These are phyloP conservation scores for Pleurotus ostreatus DNA, from an alignment of 768 basidiomycete genomes.

Conservation along the genomic window DNA sequence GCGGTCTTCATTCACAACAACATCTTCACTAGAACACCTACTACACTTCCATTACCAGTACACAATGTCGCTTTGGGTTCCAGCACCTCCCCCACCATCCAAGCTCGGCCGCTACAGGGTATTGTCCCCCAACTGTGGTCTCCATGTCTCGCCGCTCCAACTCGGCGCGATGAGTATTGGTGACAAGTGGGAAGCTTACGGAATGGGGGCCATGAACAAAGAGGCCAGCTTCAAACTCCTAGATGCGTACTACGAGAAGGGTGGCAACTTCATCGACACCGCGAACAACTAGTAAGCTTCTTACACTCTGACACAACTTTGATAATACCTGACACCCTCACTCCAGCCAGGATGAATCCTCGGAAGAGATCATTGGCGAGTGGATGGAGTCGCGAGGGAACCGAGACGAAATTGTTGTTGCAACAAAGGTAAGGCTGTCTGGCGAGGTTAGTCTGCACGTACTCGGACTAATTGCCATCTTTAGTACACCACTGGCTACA, in stretches of 20 bases:
- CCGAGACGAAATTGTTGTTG: slow-evolving; percentile 34
- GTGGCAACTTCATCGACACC: slow-evolving; percentile 41
- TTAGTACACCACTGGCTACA: slow-evolving; percentile 28
- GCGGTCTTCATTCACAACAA: too few species aligned
- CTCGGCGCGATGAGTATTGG: slow-evolving; percentile 49
- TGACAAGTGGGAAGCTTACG: slow-evolving; percentile 30
- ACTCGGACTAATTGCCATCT: neutral
- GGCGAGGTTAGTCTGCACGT: neutral
- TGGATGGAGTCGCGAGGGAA: slow-evolving; percentile 34
- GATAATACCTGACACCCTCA: neutral
- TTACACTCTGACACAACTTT: neutral
- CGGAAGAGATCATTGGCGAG: slow-evolving; percentile 37
- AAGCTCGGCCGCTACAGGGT: slow-evolving; percentile 35
- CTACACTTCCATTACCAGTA: neutral
- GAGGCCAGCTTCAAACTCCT: slow-evolving; percentile 37
- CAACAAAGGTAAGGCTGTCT: slow-evolving; percentile 22
- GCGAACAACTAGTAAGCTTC: slow-evolving; percentile 32
- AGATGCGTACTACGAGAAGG: slow-evolving; percentile 32
- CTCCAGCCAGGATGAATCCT: slow-evolving; percentile 29
- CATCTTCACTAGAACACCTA: too few species aligned
- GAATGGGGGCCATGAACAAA: slow-evolving; percentile 31
- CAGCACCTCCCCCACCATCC: slow-evolving; percentile 23
- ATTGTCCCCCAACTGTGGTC: slow-evolving; percentile 34
- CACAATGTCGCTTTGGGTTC: slow-evolving; percentile 7
- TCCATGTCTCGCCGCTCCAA: slow-evolving; percentile 45